Evolutionary conservation across 768 basidiomycete species (phyloP), one percentile per base, ranked within the genome.

Genomic region (Tephrocybe sp.): DNA sequence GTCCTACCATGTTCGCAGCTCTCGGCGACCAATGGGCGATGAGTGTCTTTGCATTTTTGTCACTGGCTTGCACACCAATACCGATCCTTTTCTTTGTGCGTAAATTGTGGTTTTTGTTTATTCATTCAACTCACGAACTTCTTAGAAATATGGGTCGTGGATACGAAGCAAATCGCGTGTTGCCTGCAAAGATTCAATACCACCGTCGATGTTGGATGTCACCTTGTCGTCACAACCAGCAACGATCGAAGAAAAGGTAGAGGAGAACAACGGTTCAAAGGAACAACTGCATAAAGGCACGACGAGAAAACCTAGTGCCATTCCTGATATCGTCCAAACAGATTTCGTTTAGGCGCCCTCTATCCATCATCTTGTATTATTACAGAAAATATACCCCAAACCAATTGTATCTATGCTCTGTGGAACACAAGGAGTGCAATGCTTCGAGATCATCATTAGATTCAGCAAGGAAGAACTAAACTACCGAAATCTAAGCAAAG

Each of bases 1-100:
- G 76, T 40, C 75, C 80, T 0, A 50, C 70, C 26, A 73, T 84
- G 74, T 83, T 81, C 60, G 57, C 57, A 31, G 65, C 68, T 1
- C 69, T 85, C 1, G 83, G 82, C 9, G 79, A 81, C 50, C 59
- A 75, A 43, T 77, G 79, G 75, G 80, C 77, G 0, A 73, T 76
- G 72, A 76, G 72, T 53, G 66, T 84, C 7, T 83, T 85, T 59
- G 82, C 74, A 22, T 71, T 71, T 48, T 56, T 84, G 36, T 68
- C 79, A 11, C 66, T 78, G 9, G 66, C 65, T 1, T 83, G 81
- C 61, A 73, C 72, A 58, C 82, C 81, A 3, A 72, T 85, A 39
- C 83, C 82, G 3, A 65, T 78, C 26, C 59, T 83, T 14, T 81
- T 84, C 58, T 82, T 70, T 61, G 81, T 79, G 58, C 57, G 80